Percentiles rank a stretch among this genome's conserved stretches.
These are phyloP conservation scores for Tricholoma hemisulphureum DNA, from an alignment of 768 basidiomycete genomes.

Conservation along the genomic window DNA sequence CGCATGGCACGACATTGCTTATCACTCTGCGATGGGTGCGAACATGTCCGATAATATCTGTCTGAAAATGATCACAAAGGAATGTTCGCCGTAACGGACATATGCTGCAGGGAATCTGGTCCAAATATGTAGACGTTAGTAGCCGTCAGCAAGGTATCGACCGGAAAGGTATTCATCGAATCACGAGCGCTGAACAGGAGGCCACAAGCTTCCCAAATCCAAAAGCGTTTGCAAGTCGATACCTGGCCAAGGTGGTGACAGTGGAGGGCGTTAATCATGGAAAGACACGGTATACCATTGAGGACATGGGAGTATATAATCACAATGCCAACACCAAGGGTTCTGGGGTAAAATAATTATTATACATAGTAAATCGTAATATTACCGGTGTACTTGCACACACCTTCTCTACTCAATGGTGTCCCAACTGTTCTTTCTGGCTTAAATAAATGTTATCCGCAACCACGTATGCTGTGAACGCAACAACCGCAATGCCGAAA, in stretches of 20 bases:
- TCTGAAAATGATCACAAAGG: background rate
- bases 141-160: too few species aligned
- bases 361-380: background rate
- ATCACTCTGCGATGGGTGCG: too few species aligned
- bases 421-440: conserved; percentile 24
- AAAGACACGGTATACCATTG: too few species aligned
- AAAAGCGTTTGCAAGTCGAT: too few species aligned
- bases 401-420: conserved; percentile 24
- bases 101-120: background rate
- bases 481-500: conserved; percentile 88
- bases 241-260: too few species aligned
- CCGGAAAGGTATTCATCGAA: too few species aligned
- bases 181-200: too few species aligned
- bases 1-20: too few species aligned
- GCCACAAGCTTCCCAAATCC: too few species aligned
- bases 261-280: too few species aligned
- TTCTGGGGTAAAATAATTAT: background rate
- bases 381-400: background rate
- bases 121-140: too few species aligned
- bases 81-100: background rate
- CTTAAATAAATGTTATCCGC: conserved; percentile 70
- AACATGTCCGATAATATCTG: too few species aligned
- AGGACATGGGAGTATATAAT: background rate
- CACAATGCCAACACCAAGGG: background rate
- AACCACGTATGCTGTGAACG: conserved; percentile 88